Evolutionary conservation across 805 yeast genomes (phyloP), one percentile per base, ranked within the genome.

Genomic region (Tetrapisispora nanseiensis): DNA sequence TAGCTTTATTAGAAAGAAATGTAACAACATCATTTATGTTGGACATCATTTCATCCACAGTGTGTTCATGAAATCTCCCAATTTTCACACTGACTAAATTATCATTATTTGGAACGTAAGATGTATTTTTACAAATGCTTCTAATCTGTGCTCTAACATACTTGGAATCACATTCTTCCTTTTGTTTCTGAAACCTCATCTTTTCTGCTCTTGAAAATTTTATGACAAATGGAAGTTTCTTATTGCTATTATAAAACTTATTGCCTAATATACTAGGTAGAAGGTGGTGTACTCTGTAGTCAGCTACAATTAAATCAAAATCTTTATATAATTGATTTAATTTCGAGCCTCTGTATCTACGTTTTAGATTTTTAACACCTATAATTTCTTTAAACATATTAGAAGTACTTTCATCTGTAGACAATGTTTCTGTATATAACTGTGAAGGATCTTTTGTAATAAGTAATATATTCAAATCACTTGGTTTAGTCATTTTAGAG

Each of bases 391-490:
- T 71, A 57, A 84, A 82, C 30, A 68, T 48, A 44, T 80, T 83
- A 41, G 78, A 76, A 0, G 87, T 79, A 1, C 73, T 69, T 1
- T 76, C 66, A 15, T 69, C 75, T 44, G 71, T 70, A 23, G 62
- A 65, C 5, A 83, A 56, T 4, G 70, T 67, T 10, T 66, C 67
- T 28, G 78, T 66, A 51, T 76, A 83, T 6, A 69, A 67, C 4
- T 73, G 66, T 5, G 80, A 74, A 1, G 90, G 89, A 54, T 85
- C 92, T 48, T 81, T 83, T 8, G 90, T 81, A 12, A 86, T 70
- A 16, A 86, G 65, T 4, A 83, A 56, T 5, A 82, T 70, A 19
- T 76, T 65, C 39, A 72, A 65, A 18, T 72, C 71, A 18, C 70
- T 70, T 2, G 75, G 56, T 43, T 67, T 69, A 40, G 70, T 72